These are phyloP conservation scores for Ophiostoma himal-ulmi DNA, from an alignment of 2,329 filamentous ascomycete species.

Conservation along the genomic window DNA sequence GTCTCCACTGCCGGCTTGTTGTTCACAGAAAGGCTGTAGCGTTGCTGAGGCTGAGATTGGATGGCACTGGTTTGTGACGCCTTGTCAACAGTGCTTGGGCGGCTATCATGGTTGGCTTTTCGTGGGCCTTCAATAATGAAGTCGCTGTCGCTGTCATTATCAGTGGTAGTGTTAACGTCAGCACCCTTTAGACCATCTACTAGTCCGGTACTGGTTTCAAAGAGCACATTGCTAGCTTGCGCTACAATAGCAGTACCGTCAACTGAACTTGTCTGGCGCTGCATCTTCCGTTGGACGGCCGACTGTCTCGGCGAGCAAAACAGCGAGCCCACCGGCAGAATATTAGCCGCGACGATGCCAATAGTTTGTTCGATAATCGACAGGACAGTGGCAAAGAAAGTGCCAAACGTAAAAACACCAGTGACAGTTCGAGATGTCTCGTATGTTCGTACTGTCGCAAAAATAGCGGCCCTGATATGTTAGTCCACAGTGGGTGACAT, in stretches of 20 bases:
- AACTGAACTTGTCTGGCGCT: neutral
- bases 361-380: neutral
- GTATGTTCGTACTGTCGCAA: neutral
- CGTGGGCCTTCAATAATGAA: neutral
- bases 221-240: neutral
- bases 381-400: neutral
- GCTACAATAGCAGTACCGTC: neutral
- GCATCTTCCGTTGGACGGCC: neutral
- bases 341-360: neutral
- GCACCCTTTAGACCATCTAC: neutral
- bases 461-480: neutral
- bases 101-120: neutral
- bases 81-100: neutral
- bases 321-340: neutral
- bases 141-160: neutral
- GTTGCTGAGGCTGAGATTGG: neutral
- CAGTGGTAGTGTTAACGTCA: neutral
- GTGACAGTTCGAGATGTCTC: neutral
- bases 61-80: neutral
- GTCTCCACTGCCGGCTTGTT: neutral
- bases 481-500: neutral
- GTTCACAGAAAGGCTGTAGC: neutral
- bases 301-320: neutral
- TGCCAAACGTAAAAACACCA: neutral
- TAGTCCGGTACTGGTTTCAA: neutral